Conservation (phyloP, 371 early-diverging fungal species). For the Fennellomyces sp. region DNA sequence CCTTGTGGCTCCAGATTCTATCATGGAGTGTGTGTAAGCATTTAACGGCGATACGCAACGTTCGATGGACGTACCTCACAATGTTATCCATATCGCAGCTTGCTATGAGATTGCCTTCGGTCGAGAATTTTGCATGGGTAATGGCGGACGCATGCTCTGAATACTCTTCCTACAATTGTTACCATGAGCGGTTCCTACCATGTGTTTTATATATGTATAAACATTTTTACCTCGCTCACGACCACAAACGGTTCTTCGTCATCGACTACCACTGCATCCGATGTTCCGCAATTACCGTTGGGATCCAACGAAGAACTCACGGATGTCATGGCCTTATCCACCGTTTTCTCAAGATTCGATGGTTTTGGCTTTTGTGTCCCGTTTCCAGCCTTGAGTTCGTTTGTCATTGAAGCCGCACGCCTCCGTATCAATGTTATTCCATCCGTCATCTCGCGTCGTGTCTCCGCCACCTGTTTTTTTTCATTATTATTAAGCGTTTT, state of each 20-base stretch:
- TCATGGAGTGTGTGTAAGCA: background rate
- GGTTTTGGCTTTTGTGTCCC: slow-evolving; percentile 16
- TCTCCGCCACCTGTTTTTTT: slow-evolving; percentile 28
- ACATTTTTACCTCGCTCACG: slow-evolving; percentile 34
- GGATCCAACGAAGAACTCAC: background rate
- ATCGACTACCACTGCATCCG: background rate
- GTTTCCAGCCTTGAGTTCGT: slow-evolving; percentile 17
- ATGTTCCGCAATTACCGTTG: background rate
- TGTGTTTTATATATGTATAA: background rate
- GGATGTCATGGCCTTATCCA: background rate
- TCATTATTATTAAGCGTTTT: background rate
- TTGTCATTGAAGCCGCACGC: slow-evolving; percentile 40
- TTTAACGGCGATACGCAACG: background rate
- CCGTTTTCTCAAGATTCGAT: background rate
- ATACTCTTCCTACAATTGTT: slow-evolving; percentile 53
- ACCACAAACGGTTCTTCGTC: slow-evolving; percentile 50
- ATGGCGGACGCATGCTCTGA: slow-evolving; percentile 67
- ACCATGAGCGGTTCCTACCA: background rate
- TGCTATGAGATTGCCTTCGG: slow-evolving; percentile 60
- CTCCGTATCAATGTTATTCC: slow-evolving; percentile 47
- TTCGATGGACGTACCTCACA: slow-evolving; percentile 27
- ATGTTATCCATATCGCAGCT: slow-evolving; percentile 73
- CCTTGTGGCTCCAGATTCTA: slow-evolving; percentile 58
- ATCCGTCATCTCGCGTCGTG: slow-evolving; percentile 51
- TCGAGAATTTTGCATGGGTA: slow-evolving; percentile 63